A percentile compares a stretch with the other conserved stretches of the same genome.
These are phyloP conservation scores for Anthoceros angustus DNA, from an alignment of 225 moss, liverwort and hornwort genomes.

Conservation along the genomic window DNA sequence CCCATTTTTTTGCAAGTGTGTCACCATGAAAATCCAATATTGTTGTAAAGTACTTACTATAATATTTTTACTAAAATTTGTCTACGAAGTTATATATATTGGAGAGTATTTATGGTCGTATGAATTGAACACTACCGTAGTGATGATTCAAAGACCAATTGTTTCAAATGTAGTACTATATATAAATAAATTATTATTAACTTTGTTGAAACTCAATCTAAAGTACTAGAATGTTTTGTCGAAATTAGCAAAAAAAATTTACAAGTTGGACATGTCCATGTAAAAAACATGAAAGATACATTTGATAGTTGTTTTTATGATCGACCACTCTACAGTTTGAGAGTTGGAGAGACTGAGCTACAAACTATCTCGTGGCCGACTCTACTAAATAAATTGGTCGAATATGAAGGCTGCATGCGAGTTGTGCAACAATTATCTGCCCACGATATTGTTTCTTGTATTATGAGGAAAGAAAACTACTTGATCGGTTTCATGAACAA, in stretches of 20 bases:
- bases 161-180: too few species aligned
- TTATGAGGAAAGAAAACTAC: background rate
- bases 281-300: too few species aligned
- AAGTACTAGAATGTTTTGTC: too few species aligned
- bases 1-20: too few species aligned
- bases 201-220: too few species aligned
- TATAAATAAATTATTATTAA: too few species aligned
- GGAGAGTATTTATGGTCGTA: background rate
- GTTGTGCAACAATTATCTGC: background rate
- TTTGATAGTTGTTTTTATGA: background rate
- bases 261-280: too few species aligned
- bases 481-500: background rate
- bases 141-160: too few species aligned
- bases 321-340: slow-evolving; percentile 36
- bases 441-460: background rate
- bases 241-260: too few species aligned
- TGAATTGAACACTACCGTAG: too few species aligned
- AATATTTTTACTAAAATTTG: too few species aligned
- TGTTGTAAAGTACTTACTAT: background rate
- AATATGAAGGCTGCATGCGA: background rate
- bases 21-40: background rate
- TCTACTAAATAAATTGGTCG: slow-evolving; percentile 88
- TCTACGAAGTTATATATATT: too few species aligned
- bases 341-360: slow-evolving; percentile 74
- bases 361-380: slow-evolving; percentile 96